Percentiles rank a stretch among this genome's conserved stretches.
These are phyloP conservation scores for Colletotrichum cordylinicola DNA, from an alignment of 2,329 filamentous ascomycete genomes.

Conservation along the genomic window DNA sequence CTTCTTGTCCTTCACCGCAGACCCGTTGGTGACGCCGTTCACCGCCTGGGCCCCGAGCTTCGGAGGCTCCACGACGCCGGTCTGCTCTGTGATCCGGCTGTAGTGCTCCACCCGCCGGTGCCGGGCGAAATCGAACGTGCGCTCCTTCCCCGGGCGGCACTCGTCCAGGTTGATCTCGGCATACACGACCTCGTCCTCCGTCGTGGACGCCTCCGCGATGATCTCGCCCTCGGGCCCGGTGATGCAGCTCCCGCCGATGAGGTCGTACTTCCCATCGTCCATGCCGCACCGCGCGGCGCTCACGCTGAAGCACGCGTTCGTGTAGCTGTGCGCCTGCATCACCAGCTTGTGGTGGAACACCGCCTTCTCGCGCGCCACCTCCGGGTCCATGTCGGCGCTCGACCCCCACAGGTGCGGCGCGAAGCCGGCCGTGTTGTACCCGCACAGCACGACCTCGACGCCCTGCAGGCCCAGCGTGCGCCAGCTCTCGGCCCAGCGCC, in stretches of 20 bases:
- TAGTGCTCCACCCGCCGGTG: slow-evolving; percentile 50
- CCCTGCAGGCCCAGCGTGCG: slow-evolving; percentile 53
- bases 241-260: slow-evolving; percentile 56
- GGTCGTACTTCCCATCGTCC: slow-evolving; percentile 44
- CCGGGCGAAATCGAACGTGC: slow-evolving; percentile 49
- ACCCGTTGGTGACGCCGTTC: neutral
- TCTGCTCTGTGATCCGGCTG: slow-evolving; percentile 41
- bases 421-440: slow-evolving; percentile 57
- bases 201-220: slow-evolving; percentile 52
- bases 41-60: neutral
- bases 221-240: slow-evolving; percentile 53
- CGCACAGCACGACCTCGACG: slow-evolving; percentile 35
- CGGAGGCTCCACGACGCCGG: slow-evolving; percentile 33
- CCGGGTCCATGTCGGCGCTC: slow-evolving; percentile 34
- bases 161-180: slow-evolving; percentile 54
- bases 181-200: slow-evolving; percentile 53
- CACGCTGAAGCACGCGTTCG: slow-evolving; percentile 57
- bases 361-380: slow-evolving; percentile 44
- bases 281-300: slow-evolving; percentile 52
- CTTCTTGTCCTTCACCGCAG: neutral
- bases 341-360: slow-evolving; percentile 58
- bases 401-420: slow-evolving; percentile 46
- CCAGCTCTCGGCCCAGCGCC: slow-evolving; percentile 60
- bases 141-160: slow-evolving; percentile 53
- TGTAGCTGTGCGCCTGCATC: slow-evolving; percentile 58